These are phyloP conservation scores for Forsythia viridissima DNA, from an alignment of 257 asterid species.

Conservation along the genomic window DNA sequence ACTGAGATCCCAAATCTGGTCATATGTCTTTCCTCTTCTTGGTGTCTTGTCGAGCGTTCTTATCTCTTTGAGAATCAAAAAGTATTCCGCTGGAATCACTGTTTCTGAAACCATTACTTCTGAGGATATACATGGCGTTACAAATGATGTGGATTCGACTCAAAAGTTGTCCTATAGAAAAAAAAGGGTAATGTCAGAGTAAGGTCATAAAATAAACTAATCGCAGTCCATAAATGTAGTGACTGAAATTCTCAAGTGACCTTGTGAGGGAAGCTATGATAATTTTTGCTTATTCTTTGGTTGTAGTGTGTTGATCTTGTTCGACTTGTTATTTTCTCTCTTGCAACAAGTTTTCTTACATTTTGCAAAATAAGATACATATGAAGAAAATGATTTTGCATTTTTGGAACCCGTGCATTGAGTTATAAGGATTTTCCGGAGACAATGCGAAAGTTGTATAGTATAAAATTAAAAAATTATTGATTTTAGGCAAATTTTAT, in stretches of 20 bases:
- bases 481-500: too few relatives aligned
- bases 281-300: background rate
- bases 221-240: background rate
- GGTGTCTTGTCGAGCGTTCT: slow-evolving; percentile 85
- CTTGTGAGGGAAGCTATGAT: background rate
- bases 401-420: too few relatives aligned
- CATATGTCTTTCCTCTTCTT: slow-evolving; percentile 73
- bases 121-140: slow-evolving; percentile 18
- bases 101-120: slow-evolving; percentile 25
- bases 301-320: background rate
- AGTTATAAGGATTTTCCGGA: too few relatives aligned
- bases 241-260: background rate
- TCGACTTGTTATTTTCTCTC: background rate
- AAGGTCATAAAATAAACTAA: slow-evolving; percentile 30
- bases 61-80: slow-evolving; percentile 80
- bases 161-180: slow-evolving; percentile 21
- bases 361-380: too few relatives aligned
- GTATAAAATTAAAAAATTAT: too few relatives aligned
- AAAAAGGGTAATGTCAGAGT: slow-evolving; percentile 19
- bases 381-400: too few relatives aligned
- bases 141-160: slow-evolving; percentile 29
- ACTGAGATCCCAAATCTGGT: slow-evolving; percentile 53
- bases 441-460: too few relatives aligned
- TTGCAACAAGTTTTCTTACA: background rate
- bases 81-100: slow-evolving; percentile 57